These are phyloP conservation scores for Phialophora chinensis DNA, from an alignment of 2,329 filamentous ascomycete genomes.

Conservation along the genomic window DNA sequence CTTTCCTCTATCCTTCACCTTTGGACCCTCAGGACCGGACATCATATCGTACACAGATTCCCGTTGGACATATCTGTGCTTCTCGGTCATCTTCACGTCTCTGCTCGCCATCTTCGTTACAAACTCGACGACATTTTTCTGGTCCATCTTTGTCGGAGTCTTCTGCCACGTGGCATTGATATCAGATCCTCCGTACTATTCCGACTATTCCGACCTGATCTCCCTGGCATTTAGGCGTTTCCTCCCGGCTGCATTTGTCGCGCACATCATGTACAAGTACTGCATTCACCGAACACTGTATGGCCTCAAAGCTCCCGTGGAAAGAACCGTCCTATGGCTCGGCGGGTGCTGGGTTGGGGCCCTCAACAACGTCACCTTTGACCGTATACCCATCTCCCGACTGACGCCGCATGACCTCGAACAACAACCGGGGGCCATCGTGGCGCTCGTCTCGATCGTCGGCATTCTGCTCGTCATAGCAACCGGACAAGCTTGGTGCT, in stretches of 20 bases:
- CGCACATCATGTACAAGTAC: slow-evolving; percentile 62
- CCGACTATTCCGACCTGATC: slow-evolving; percentile 61
- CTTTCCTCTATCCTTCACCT: slow-evolving; percentile 52
- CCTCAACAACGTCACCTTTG: slow-evolving; percentile 68
- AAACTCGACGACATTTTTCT: slow-evolving; percentile 62
- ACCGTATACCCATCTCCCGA: slow-evolving; percentile 66
- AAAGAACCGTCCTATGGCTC: slow-evolving; percentile 67
- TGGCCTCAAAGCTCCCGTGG: slow-evolving; percentile 61
- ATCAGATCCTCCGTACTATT: slow-evolving; percentile 63
- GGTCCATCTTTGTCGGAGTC: slow-evolving; percentile 59
- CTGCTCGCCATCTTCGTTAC: slow-evolving; percentile 63
- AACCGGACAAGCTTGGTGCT: slow-evolving; percentile 61
- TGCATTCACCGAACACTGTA: slow-evolving; percentile 57
- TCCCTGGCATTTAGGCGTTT: slow-evolving; percentile 63
- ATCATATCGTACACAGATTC: slow-evolving; percentile 57
- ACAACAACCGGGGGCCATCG: slow-evolving; percentile 64
- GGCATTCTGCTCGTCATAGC: slow-evolving; percentile 58
- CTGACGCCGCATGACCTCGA: slow-evolving; percentile 65
- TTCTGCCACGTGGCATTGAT: slow-evolving; percentile 67
- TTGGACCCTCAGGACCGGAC: background rate
- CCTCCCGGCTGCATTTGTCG: slow-evolving; percentile 64
- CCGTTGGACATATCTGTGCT: slow-evolving; percentile 63
- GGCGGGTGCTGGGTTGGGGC: slow-evolving; percentile 66
- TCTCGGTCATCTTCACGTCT: slow-evolving; percentile 61
- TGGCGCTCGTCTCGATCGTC: slow-evolving; percentile 62